Evolutionary conservation across 352 stramenopile species (phyloP).

Genomic region (Pythium periplocum): DNA sequence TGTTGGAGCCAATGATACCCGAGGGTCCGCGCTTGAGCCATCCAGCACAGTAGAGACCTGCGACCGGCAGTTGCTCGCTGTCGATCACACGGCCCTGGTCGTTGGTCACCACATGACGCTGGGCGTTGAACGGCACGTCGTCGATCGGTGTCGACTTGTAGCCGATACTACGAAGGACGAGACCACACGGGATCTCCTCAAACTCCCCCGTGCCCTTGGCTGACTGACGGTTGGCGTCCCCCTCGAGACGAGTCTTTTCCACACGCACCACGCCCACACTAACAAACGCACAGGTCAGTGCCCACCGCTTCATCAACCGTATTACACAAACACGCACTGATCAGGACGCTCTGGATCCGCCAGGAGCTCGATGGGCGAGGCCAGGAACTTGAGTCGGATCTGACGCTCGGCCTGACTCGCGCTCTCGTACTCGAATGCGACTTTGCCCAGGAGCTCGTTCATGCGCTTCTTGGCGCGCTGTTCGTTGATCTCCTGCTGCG

Average conservation of each 20-base stretch:
- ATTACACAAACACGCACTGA: no score
- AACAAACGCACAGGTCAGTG: background rate
- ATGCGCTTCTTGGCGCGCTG: conserved; percentile 82
- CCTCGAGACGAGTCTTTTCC: conserved; percentile 87
- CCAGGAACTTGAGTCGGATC: conserved; percentile 90
- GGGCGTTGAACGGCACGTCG: conserved; percentile 75
- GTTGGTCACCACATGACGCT: conserved; percentile 57
- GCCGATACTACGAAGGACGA: conserved; percentile 81
- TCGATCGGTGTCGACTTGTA: conserved; percentile 90
- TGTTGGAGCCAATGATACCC: conserved; percentile 99
- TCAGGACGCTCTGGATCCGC: conserved; percentile 37
- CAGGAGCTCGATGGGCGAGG: conserved; percentile 78
- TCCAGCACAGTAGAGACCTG: conserved; percentile 93
- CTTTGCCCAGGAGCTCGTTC: conserved; percentile 73
- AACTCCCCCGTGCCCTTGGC: conserved; percentile 84
- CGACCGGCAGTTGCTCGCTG: conserved; percentile 30
- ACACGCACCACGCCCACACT: conserved; percentile 68
- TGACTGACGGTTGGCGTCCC: conserved; percentile 72
- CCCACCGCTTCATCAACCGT: no score
- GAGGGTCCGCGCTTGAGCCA: conserved; percentile 97
- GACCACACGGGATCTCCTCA: conserved; percentile 74
- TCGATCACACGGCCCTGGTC: conserved; percentile 45
- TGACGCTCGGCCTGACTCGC: conserved; percentile 26
- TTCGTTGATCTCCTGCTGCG: conserved; percentile 83
- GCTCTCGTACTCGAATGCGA: conserved; percentile 30